Percentiles rank a stretch among this genome's conserved stretches.
phyloP scores from a whole-genome alignment of 2,329 filamentous ascomycete species.

The Xylariomycetidae sp. region DNA sequence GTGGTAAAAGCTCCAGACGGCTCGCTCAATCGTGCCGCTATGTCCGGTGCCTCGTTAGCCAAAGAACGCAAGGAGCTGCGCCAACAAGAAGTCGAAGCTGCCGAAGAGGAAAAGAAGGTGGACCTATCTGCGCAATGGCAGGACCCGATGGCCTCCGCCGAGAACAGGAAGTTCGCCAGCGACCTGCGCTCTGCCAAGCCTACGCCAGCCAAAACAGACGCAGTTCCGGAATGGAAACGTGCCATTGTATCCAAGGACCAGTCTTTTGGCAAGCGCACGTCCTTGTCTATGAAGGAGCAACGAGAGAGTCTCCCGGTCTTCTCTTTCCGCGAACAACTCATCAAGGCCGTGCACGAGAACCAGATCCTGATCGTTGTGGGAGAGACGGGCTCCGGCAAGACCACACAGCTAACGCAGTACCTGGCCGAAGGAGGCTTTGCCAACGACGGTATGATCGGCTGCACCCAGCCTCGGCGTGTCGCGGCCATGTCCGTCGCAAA shows the following conservation, averaged over 20 bases:
- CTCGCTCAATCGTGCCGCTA: slow-evolving; percentile 94
- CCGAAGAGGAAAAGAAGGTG: slow-evolving; percentile 69
- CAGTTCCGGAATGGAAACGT: slow-evolving; percentile 88
- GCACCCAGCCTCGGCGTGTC: slow-evolving; percentile 93
- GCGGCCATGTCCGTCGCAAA: slow-evolving; percentile 97
- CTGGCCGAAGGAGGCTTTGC: slow-evolving; percentile 88
- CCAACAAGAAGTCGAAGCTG: slow-evolving; percentile 79
- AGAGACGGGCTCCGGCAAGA: slow-evolving; percentile 96
- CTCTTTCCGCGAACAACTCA: slow-evolving; percentile 79
- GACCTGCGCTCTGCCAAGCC: slow-evolving; percentile 67
- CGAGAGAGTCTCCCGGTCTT: slow-evolving; percentile 84
- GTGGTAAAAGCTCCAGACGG: slow-evolving; percentile 97
- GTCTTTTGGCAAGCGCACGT: slow-evolving; percentile 78
- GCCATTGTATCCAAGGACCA: slow-evolving; percentile 74
- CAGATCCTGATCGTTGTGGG: slow-evolving; percentile 94
- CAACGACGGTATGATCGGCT: slow-evolving; percentile 84
- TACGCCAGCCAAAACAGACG: slow-evolving; percentile 54
- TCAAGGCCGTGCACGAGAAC: slow-evolving; percentile 80
- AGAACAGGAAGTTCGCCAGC: slow-evolving; percentile 81
- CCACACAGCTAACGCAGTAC: slow-evolving; percentile 92
- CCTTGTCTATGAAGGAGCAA: slow-evolving; percentile 91
- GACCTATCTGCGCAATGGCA: slow-evolving; percentile 91
- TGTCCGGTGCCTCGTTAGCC: slow-evolving; percentile 82
- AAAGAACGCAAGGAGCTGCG: slow-evolving; percentile 86
- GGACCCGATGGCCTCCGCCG: slow-evolving; percentile 86